Evolutionary conservation across 768 basidiomycete genomes (phyloP).

Genomic region (Podaxis rugospora): DNA sequence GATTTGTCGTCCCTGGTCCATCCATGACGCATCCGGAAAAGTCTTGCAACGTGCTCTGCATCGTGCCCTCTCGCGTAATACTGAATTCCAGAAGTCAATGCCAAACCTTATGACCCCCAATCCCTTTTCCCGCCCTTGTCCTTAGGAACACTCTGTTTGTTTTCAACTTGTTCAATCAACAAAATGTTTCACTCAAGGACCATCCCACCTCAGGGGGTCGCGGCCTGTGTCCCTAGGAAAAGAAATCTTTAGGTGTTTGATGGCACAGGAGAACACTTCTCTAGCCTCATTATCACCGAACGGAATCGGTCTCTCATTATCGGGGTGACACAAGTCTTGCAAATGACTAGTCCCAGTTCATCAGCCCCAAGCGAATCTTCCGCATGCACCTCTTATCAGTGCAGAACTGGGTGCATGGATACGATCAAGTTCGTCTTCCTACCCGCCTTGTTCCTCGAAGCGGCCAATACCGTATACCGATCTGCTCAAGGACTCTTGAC

Average conservation of each 20-base stretch:
- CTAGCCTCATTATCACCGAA: not conserved
- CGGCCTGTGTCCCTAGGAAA: too few species aligned
- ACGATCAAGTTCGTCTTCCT: too few species aligned
- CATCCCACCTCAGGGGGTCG: too few species aligned
- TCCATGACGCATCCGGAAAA: conserved; percentile 2
- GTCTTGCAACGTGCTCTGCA: conserved; percentile 37
- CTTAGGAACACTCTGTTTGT: not conserved
- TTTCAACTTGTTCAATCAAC: not conserved
- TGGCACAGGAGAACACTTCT: too few species aligned
- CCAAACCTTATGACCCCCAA: not conserved
- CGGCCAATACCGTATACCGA: too few species aligned
- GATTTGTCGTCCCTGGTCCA: not conserved
- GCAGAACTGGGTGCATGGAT: too few species aligned
- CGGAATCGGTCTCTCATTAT: not conserved
- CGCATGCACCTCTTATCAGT: too few species aligned
- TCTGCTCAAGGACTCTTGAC: too few species aligned
- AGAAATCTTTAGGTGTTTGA: too few species aligned
- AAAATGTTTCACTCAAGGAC: not conserved
- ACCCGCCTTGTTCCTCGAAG: too few species aligned
- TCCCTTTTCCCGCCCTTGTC: not conserved
- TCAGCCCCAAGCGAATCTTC: not conserved
- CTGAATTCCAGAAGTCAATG: not conserved
- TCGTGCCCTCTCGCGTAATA: conserved; percentile 23
- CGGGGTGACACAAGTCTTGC: not conserved
- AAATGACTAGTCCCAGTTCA: not conserved